These are phyloP conservation scores for Phaffia tasmanica DNA, from an alignment of 768 basidiomycete species.

Conservation along the genomic window DNA sequence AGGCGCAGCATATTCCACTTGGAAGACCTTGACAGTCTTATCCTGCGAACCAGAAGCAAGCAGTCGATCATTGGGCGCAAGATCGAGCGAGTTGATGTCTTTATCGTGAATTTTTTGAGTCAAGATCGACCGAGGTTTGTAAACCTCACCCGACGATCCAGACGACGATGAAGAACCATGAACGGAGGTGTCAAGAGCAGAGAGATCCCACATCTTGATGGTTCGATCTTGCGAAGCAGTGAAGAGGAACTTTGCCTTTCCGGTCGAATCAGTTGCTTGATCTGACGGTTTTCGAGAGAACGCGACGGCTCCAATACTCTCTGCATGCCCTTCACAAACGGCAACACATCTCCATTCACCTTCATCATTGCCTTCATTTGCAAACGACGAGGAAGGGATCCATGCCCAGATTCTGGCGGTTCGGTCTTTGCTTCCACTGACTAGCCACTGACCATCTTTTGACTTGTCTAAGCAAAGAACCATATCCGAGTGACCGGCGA, in stretches of 20 bases:
- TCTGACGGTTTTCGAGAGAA: conserved; percentile 48
- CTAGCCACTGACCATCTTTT: conserved; percentile 58
- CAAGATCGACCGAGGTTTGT: conserved; percentile 59
- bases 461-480: conserved; percentile 73
- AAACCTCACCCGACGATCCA: conserved; percentile 33
- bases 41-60: conserved; percentile 94
- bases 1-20: conserved; percentile 49
- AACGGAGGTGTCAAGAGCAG: conserved; percentile 32
- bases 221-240: conserved; percentile 96
- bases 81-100: conserved; percentile 93
- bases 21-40: conserved; percentile 81
- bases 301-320: conserved; percentile 81
- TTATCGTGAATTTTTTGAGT: conserved; percentile 93
- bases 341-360: conserved; percentile 63
- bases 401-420: conserved; percentile 67
- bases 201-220: conserved; percentile 97
- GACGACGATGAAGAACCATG: conserved; percentile 30
- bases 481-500: conserved; percentile 82
- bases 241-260: conserved; percentile 56
- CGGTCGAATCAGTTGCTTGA: background rate
- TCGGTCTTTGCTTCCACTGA: conserved; percentile 83
- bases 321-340: conserved; percentile 84
- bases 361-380: conserved; percentile 18
- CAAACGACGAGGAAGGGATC: conserved; percentile 37
- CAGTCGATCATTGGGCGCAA: conserved; percentile 75